These are phyloP conservation scores for Acorus gramineus DNA, from an alignment of 106 monocot genomes.

Conservation along the genomic window DNA sequence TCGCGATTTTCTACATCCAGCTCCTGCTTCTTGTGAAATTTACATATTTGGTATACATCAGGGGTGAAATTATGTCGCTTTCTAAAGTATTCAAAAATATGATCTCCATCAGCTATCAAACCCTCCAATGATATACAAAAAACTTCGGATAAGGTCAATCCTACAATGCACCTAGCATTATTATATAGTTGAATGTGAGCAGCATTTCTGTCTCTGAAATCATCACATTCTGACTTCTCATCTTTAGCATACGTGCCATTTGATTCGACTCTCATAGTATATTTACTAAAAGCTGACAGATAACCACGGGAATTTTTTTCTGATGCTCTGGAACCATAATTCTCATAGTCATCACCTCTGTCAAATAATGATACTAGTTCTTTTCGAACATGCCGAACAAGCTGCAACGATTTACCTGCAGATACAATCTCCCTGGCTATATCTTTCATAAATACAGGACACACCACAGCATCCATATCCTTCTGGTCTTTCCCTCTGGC, in stretches of 20 bases:
- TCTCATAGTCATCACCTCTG: neutral
- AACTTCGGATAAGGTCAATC: conserved; percentile 63
- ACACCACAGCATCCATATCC: conserved; percentile 23
- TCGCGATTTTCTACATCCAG: conserved; percentile 8
- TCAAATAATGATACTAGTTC: conserved; percentile 15
- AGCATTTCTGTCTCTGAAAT: conserved; percentile 2
- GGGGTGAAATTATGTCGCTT: conserved; percentile 4
- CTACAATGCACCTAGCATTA: conserved; percentile 29
- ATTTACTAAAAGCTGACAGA: neutral
- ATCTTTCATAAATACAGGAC: conserved; percentile 71
- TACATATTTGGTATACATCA: conserved; percentile 20
- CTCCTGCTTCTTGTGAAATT: conserved; percentile 7
- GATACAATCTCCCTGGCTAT: conserved; percentile 70
- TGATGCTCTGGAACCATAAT: neutral
- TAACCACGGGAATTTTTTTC: neutral
- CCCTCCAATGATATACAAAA: conserved; percentile 73
- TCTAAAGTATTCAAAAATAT: conserved; percentile 33
- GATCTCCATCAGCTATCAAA: conserved; percentile 52
- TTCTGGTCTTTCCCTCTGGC: conserved; percentile 20
- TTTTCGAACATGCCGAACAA: conserved; percentile 47
- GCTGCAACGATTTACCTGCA: conserved; percentile 96
- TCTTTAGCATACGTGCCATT: conserved; percentile 10
- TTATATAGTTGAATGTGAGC: conserved; percentile 8
- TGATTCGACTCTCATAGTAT: neutral
- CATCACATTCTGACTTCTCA: conserved; percentile 6